Conservation (phyloP, 345 rosid species). For the Mallotus nudiflorus region DNA sequence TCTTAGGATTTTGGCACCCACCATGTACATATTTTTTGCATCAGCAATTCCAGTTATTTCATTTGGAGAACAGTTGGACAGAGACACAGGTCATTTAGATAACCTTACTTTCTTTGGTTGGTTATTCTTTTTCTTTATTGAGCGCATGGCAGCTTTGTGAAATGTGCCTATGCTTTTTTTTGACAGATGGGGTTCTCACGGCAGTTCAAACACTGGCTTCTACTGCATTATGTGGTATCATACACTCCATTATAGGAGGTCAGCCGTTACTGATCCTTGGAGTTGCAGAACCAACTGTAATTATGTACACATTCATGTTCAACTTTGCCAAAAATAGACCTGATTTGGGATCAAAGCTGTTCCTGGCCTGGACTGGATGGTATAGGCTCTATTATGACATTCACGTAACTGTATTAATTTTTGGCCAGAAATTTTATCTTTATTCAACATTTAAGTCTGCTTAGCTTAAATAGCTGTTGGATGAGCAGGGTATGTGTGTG, state of each 20-base stretch:
- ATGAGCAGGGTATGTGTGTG: slow-evolving; percentile 33
- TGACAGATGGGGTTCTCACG: slow-evolving; percentile 28
- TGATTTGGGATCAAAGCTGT: slow-evolving; percentile 36
- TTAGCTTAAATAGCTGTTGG: neutral
- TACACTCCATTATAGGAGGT: slow-evolving; percentile 34
- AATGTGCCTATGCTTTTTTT: neutral
- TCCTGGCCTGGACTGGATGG: slow-evolving; percentile 37
- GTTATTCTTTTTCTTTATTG: neutral
- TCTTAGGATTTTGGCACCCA: slow-evolving; percentile 36
- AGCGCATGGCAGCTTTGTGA: neutral
- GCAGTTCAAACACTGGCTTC: slow-evolving; percentile 36
- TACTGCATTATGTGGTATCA: slow-evolving; percentile 31
- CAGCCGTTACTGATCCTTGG: slow-evolving; percentile 38
- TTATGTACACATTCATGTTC: slow-evolving; percentile 38
- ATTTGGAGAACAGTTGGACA: slow-evolving; percentile 33
- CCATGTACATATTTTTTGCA: slow-evolving; percentile 33
- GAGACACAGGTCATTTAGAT: slow-evolving; percentile 31
- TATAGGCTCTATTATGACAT: slow-evolving; percentile 17
- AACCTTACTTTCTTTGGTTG: neutral
- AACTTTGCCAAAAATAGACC: slow-evolving; percentile 28
- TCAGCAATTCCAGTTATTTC: slow-evolving; percentile 38
- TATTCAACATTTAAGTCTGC: neutral
- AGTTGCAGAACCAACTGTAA: slow-evolving; percentile 38
- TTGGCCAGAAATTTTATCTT: neutral
- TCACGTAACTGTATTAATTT: slow-evolving; percentile 4